Evolutionary conservation across 2,329 filamentous ascomycete species (phyloP).

Genomic region (Pseudopyrenochaeta lycopersici): DNA sequence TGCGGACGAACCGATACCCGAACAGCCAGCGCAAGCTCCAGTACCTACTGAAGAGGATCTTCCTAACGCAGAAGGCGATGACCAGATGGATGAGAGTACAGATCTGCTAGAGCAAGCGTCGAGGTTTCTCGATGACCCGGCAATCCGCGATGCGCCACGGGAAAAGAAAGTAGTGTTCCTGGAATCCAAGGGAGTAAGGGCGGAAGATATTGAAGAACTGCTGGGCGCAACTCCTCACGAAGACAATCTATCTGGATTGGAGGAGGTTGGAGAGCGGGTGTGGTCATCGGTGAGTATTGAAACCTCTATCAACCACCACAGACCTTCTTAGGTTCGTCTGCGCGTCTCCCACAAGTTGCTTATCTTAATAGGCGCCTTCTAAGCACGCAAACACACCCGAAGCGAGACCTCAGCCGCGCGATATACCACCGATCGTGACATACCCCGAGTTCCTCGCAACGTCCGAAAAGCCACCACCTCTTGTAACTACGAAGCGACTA

Average conservation of each 20-base stretch:
- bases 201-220: slow-evolving; percentile 73
- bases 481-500: slow-evolving; percentile 65
- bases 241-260: slow-evolving; percentile 20
- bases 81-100: slow-evolving; percentile 6
- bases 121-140: slow-evolving; percentile 78
- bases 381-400: slow-evolving; percentile 19
- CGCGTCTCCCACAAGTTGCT: slow-evolving; percentile 1
- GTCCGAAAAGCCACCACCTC: slow-evolving; percentile 65
- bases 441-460: slow-evolving; percentile 72
- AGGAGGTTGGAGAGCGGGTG: slow-evolving; percentile 33
- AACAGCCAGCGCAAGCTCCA: slow-evolving; percentile 24
- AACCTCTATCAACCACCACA: neutral
- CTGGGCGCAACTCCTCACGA: slow-evolving; percentile 53
- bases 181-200: slow-evolving; percentile 75
- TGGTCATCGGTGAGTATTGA: slow-evolving; percentile 38
- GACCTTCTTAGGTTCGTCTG: neutral
- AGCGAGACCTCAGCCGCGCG: slow-evolving; percentile 41
- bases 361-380: slow-evolving; percentile 25
- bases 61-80: slow-evolving; percentile 5
- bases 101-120: slow-evolving; percentile 71
- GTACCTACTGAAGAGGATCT: slow-evolving; percentile 17
- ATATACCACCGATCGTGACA: slow-evolving; percentile 69
- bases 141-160: slow-evolving; percentile 72
- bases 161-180: slow-evolving; percentile 82
- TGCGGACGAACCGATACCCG: slow-evolving; percentile 22